phyloP scores from a whole-genome alignment of 768 basidiomycete species.

The Collybiopsis confluens region DNA sequence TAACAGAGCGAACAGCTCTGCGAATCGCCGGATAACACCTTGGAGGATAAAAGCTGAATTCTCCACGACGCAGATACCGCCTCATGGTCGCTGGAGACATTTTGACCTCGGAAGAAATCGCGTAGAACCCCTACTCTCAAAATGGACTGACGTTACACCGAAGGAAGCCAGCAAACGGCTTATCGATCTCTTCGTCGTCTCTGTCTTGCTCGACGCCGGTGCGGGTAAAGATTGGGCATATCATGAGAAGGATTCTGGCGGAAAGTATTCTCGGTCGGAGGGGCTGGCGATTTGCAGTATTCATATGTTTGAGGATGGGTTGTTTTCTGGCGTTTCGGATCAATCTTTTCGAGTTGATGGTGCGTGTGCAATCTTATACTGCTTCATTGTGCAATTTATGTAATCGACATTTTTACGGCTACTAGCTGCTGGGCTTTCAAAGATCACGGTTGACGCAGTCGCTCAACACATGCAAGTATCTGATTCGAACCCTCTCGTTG shows the following conservation, averaged over 20 bases:
- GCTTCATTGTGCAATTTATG: no score
- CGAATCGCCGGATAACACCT: no score
- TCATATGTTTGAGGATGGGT: conserved; percentile 81
- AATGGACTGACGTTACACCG: conserved; percentile 56
- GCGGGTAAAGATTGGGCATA: conserved; percentile 84
- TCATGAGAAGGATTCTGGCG: conserved; percentile 51
- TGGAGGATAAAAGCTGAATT: no score
- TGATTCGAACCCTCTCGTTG: conserved; percentile 79
- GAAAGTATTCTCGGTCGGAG: conserved; percentile 61
- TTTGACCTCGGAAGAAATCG: conserved; percentile 68
- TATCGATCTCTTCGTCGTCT: conserved; percentile 86
- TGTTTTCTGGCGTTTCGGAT: conserved; percentile 65
- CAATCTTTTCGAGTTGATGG: conserved; percentile 80
- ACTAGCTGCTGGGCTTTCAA: conserved; percentile 65
- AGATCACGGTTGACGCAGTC: conserved; percentile 55
- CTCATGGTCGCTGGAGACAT: conserved; percentile 89
- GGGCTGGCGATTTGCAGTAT: conserved; percentile 88
- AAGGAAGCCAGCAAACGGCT: conserved; percentile 68
- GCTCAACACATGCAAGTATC: conserved; percentile 77
- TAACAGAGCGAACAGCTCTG: no score
- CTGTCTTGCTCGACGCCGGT: conserved; percentile 92
- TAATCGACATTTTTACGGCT: not conserved
- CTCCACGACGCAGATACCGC: conserved; percentile 86
- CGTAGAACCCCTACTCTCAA: conserved; percentile 52
- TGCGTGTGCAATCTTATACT: no score